Evolutionary conservation across 257 asterid genomes (phyloP), one percentile per base, ranked within the genome.

Genomic region (Jasminum sambac): DNA sequence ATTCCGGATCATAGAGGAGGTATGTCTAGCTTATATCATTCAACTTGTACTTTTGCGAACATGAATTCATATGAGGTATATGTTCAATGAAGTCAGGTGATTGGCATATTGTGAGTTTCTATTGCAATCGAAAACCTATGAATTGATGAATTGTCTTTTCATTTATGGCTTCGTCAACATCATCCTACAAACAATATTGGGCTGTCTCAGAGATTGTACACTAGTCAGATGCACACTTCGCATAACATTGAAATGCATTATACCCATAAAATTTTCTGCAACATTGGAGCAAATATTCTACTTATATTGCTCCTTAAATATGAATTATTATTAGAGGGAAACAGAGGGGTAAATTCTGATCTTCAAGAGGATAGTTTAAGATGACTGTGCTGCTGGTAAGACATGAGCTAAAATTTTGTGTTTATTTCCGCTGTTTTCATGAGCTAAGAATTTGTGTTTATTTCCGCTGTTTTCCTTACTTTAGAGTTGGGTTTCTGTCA

Each of bases 1-100:
- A 72, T 89, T 94, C 76, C 85, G 99, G 86, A 94, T 94, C 77
- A 81, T 89, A 75, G 98, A 91, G 79, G 98, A 94, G 96, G 99
- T 94, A 84, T 75, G 79, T 62, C 44, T 66, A n/a, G 19, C 63
- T 17, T 23, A 23, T 8, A 17, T 50, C 2, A 39, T 39, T 0
- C 43, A 39, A 39, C 43, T 39, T 39, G 11, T 39, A 39, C 43
- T 4, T 39, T 8, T 69, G 70, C 75, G 39, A 8, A 60, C 17
- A 19, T n/a, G n/a, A n/a, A n/a, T 64, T 67, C 64, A 16, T 24
- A 36, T 55, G 24, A 55, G 50, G 12, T 73, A 19, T 71, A 41
- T 17, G 60, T 52, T 17, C 58, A 48, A 44, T 14, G 37, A 34
- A 30, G 37, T 57, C 10, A 37, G 19, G 59, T 44, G n/a, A 30